Percentiles rank a stretch among this genome's conserved stretches.
These are phyloP conservation scores for Stevia rebaudiana DNA, from an alignment of 140 eudicot genomes.

Conservation along the genomic window DNA sequence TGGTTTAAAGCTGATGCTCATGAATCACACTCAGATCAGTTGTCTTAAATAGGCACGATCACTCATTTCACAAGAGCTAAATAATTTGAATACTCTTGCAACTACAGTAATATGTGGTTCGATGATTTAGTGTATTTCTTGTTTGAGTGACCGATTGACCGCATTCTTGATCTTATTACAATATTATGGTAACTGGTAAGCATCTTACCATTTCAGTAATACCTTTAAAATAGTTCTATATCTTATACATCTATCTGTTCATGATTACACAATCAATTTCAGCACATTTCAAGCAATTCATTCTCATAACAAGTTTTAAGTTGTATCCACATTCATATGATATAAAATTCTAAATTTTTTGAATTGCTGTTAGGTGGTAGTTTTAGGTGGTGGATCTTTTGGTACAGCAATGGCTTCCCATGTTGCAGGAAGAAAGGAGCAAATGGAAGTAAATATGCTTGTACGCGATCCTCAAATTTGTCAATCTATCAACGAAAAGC, in stretches of 20 bases:
- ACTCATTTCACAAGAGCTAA: not conserved
- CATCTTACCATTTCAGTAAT: not conserved
- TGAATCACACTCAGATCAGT: not conserved
- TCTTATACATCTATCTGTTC: not conserved
- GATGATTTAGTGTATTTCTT: conserved; percentile 4
- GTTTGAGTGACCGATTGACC: conserved; percentile 11
- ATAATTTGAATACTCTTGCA: not conserved
- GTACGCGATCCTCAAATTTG: conserved; percentile 88
- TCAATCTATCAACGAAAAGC: conserved; percentile 64
- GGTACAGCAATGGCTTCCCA: conserved; percentile 99
- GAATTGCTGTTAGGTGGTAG: conserved; percentile 63
- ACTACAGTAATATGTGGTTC: not conserved
- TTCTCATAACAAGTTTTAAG: conserved; percentile 22
- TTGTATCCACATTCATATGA: conserved; percentile 16
- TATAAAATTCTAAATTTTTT: conserved; percentile 9
- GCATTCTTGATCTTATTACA: not conserved
- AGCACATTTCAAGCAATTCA: not conserved
- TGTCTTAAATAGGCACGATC: conserved; percentile 5
- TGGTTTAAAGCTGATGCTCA: not conserved
- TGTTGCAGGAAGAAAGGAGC: conserved; percentile 74
- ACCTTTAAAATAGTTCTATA: conserved; percentile 1
- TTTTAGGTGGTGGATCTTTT: conserved; percentile 96
- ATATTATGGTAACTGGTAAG: conserved; percentile 5
- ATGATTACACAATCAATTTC: not conserved
- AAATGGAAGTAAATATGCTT: conserved; percentile 79